Evolutionary conservation across 2,329 filamentous ascomycete genomes (phyloP).

Genomic region (Orbilia brochopaga): DNA sequence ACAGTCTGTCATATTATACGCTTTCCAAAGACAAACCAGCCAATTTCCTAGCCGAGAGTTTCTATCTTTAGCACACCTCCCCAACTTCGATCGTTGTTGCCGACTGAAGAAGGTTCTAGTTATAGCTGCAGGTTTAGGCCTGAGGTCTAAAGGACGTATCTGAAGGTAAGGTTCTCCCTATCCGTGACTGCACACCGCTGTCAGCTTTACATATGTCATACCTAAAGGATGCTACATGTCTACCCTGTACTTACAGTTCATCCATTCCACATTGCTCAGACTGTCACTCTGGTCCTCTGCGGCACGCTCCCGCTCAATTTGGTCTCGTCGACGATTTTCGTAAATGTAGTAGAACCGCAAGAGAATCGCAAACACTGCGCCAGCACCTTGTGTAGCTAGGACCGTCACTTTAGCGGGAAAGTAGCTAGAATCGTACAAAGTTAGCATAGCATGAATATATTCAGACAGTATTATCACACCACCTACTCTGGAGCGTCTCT

Average conservation of each 20-base stretch:
- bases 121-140: too few species aligned
- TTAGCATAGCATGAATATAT: neutral
- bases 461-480: too few species aligned
- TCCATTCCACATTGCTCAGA: slow-evolving; percentile 52
- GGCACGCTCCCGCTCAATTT: slow-evolving; percentile 27
- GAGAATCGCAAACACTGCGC: slow-evolving; percentile 54
- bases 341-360: slow-evolving; percentile 53
- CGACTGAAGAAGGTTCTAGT: too few species aligned
- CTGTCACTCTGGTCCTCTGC: slow-evolving; percentile 49
- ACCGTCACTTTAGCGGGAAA: slow-evolving; percentile 65
- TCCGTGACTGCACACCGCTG: slow-evolving; percentile 62
- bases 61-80: too few species aligned
- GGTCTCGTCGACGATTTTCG: slow-evolving; percentile 50
- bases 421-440: slow-evolving; percentile 23
- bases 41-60: too few species aligned
- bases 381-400: slow-evolving; percentile 60
- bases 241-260: slow-evolving; percentile 50
- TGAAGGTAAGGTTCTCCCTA: slow-evolving; percentile 65
- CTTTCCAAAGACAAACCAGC: too few species aligned
- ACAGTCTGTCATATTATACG: too few species aligned
- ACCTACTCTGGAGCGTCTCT: slow-evolving; percentile 63
- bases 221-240: neutral
- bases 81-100: too few species aligned
- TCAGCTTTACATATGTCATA: neutral
- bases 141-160: slow-evolving; percentile 58